A percentile compares a stretch with the other conserved stretches of the same genome.
These are phyloP conservation scores for Aechmea fasciata DNA, from an alignment of 176 grass and related monocot species.

Conservation along the genomic window DNA sequence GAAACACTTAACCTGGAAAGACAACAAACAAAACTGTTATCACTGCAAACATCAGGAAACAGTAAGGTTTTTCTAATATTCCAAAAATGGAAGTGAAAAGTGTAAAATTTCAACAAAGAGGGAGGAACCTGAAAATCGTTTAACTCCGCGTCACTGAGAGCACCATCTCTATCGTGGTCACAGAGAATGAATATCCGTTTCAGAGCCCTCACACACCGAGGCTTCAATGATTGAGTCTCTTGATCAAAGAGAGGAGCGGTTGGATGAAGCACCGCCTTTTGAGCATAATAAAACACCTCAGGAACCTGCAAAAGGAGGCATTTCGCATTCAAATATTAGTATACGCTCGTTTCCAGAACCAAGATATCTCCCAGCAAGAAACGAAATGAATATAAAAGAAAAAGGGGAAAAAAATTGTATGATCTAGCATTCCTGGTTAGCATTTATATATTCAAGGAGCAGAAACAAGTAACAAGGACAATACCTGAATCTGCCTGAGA, in stretches of 20 bases:
- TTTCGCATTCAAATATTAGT: neutral
- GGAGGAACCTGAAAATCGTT: slow-evolving; percentile 85
- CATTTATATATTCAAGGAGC: too few relatives aligned
- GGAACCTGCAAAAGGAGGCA: slow-evolving; percentile 38
- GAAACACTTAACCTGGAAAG: slow-evolving; percentile 76
- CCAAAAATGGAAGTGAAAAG: neutral
- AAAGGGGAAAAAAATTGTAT: too few relatives aligned
- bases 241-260: slow-evolving; percentile 94
- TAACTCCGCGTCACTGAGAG: slow-evolving; percentile 82
- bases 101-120: neutral
- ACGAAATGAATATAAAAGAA: neutral
- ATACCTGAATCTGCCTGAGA: slow-evolving; percentile 96
- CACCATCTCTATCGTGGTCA: slow-evolving; percentile 82
- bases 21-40: slow-evolving; percentile 1
- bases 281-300: slow-evolving; percentile 93
- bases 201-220: slow-evolving; percentile 82
- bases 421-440: too few relatives aligned
- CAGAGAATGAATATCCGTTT: slow-evolving; percentile 93
- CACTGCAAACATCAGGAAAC: slow-evolving; percentile 13
- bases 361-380: neutral
- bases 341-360: neutral
- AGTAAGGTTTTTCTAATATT: neutral
- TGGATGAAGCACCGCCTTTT: slow-evolving; percentile 91
- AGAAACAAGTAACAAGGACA: neutral
- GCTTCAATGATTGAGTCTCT: slow-evolving; percentile 78